Evolutionary conservation across 2,329 filamentous ascomycete genomes (phyloP), one percentile per base, ranked within the genome.

Genomic region (Botrytis cinerea): DNA sequence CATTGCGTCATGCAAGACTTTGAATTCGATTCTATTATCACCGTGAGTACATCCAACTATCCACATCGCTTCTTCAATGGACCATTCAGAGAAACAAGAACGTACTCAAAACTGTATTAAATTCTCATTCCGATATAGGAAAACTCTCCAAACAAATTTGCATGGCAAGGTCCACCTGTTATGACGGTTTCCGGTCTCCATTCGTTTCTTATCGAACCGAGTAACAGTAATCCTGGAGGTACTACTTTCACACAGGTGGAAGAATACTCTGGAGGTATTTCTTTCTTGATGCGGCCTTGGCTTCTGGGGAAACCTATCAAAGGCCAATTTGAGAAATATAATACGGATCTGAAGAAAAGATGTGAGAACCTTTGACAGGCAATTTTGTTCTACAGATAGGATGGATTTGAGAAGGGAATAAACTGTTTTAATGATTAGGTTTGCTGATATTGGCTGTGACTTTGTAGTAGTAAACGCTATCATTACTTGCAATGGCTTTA

Each of bases 131-230:
- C 7, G 14, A 1, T 5, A 20, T 38, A 67, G 48, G n/a, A 67
- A 66, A 54, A 72, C 28, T 59, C 25, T 3, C 46, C 35, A 20
- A 20, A n/a, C 6, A 43, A 10, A 45, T 72, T 70, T 6, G 18
- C 60, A 20, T 57, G 70, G 60, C 60, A 71, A 57, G 45, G 32
- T 0, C 45, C 70, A 28, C 60, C 61, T 8, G n/a, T 66, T 25
- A 72, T 66, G 60, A 54, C 70, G 4, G 61, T 72, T n/a, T 43
- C 59, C 3, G 45, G 35, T 43, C 46, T 72, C 0, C 60, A 72
- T 28, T 38, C 46, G 20, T 66, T 64, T 2, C 20, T 54, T 7
- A n/a, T 72, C 9, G 60, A 66, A 35, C n/a, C 70, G 4, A 72
- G 46, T 22, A 35, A 38, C 10, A 45, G 9, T 12, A 25, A 14